Base-by-base conservation (phyloP, 352 stramenopile genomes). In the Pythium brassicae region DNA sequence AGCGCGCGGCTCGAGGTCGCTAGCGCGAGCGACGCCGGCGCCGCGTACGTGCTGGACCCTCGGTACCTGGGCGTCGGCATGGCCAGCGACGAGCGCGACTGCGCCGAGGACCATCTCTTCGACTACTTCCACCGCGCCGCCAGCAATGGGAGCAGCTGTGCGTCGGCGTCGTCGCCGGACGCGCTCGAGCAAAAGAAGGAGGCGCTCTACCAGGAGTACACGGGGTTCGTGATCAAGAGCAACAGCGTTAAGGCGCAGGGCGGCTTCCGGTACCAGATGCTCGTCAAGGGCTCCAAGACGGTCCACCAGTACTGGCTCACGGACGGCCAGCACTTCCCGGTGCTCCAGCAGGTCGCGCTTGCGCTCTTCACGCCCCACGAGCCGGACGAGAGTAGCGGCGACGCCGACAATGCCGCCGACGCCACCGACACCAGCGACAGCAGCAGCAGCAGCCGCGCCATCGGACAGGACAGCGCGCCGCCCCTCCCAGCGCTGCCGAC, bases 261-360 rank as follows among this genome's bases (percentile, higher is more conserved):
- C 20, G 58, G 62, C n/a, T 64, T 67, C 25, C 66, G 66, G 48
- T 77, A 61, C 56, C 45, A 48, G 46, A 57, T 74, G 56, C 53
- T 77, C 23, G 37, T 53, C 20, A 65, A 63, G 4, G 39, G 51
- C 27, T 68, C 70, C 17, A 74, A 77, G 63, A 57, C 55, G 11
- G 59, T 70, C 35, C 43, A 62, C 29, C 69, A 74, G 46, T 77
- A 65, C 45, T 77, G 69, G 69, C 57, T 65, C 32, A 60, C 54
- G 15, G 69, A 77, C 45, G 63, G 66, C 0, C 39, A 57, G 47
- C 62, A 42, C 17, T 77, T 59, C 50, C 69, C 69, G 22, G 25
- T 69, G 22, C 51, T 77, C 19, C 66, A 77, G 43, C 44, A 51
- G n/a, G 44, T 74, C 10, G 69, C 69, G 19, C 34, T 55, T 27